Evolutionary conservation across 2,329 filamentous ascomycete genomes (phyloP).

Genomic region (Mycosphaerelloides madeirae): DNA sequence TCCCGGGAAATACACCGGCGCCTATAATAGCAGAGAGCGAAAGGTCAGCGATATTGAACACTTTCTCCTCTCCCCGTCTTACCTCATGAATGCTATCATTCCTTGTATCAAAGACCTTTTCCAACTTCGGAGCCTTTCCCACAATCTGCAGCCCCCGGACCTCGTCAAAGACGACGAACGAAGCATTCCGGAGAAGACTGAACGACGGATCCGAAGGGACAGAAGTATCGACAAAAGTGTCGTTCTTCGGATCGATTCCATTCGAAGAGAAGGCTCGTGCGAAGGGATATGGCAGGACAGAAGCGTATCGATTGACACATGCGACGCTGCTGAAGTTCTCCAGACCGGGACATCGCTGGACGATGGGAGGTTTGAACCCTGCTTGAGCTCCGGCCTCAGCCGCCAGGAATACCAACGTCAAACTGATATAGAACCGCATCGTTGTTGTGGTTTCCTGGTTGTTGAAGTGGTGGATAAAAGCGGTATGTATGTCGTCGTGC

Average conservation of each 20-base stretch:
- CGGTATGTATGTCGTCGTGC: not conserved
- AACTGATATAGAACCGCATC: not conserved
- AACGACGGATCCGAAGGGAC: conserved; percentile 31
- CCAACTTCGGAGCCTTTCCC: conserved; percentile 30
- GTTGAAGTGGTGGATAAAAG: too few relatives aligned
- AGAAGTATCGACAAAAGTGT: conserved; percentile 18
- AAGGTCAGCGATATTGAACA: too few relatives aligned
- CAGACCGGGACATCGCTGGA: conserved; percentile 10
- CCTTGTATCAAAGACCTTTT: conserved; percentile 27
- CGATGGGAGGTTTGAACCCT: not conserved
- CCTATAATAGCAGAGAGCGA: too few relatives aligned
- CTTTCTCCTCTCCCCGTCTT: too few relatives aligned
- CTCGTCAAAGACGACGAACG: conserved; percentile 36
- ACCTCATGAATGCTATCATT: conserved; percentile 35
- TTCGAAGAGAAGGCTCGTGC: conserved; percentile 6
- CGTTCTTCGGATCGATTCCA: conserved; percentile 12
- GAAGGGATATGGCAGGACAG: conserved; percentile 17
- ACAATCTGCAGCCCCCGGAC: conserved; percentile 32
- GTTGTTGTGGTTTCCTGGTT: not conserved
- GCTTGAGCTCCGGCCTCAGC: too few relatives aligned
- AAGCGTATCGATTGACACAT: conserved; percentile 19
- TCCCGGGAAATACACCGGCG: conserved; percentile 39
- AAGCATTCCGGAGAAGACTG: conserved; percentile 18
- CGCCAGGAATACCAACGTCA: not conserved
- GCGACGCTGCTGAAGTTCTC: conserved; percentile 11